Conservation (phyloP, 1,284 basidiomycete species). For the Abortiporus biennis region DNA sequence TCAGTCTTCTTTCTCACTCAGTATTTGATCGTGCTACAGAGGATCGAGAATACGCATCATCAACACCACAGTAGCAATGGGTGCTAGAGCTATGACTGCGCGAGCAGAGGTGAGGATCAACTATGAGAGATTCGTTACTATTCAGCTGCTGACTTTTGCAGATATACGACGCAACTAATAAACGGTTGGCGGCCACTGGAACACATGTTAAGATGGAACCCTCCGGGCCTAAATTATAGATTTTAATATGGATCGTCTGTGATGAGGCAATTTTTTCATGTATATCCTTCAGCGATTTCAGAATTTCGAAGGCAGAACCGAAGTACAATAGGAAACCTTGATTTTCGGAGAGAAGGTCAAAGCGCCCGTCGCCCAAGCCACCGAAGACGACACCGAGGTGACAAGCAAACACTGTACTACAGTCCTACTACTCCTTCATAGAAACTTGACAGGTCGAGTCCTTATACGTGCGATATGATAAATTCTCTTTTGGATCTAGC, state of each 20-base stretch:
- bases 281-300: too few species aligned
- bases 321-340: too few species aligned
- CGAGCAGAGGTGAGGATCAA: conserved; percentile 11
- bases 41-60: conserved; percentile 9
- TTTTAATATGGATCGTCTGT: not conserved
- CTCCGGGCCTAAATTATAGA: conserved; percentile 17
- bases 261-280: too few species aligned
- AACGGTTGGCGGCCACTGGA: conserved; percentile 28
- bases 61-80: conserved; percentile 11
- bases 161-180: conserved; percentile 32
- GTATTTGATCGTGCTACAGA: conserved; percentile 4
- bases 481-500: too few species aligned
- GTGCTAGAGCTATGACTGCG: conserved; percentile 10
- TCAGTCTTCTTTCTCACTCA: not conserved
- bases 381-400: too few species aligned
- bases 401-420: too few species aligned
- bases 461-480: too few species aligned
- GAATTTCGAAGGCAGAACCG: too few species aligned
- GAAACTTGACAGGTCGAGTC: too few species aligned
- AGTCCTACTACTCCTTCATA: too few species aligned
- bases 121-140: not conserved
- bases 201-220: conserved; percentile 32
- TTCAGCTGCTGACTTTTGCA: conserved; percentile 15
- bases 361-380: too few species aligned
- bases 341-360: too few species aligned